phyloP scores from a whole-genome alignment of 805 yeast genomes.

The Yarrowia sp. region DNA sequence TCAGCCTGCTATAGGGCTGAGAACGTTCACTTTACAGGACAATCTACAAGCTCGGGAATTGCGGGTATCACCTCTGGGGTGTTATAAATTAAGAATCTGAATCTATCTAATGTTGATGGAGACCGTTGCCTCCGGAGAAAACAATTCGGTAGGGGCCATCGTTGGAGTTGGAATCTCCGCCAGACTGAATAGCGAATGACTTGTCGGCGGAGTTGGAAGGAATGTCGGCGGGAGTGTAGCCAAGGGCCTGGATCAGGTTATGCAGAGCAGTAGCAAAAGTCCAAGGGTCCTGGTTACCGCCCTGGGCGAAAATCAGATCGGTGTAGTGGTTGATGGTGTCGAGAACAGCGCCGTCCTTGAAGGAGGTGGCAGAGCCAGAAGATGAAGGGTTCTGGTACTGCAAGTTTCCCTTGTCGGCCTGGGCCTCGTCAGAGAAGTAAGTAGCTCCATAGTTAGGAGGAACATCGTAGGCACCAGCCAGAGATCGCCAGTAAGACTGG shows the following conservation, averaged over 20 bases:
- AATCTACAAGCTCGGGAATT: no score
- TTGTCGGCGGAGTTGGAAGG: neutral
- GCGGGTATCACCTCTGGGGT: no score
- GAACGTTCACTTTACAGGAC: no score
- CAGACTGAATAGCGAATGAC: conserved; percentile 6
- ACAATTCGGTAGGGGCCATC: neutral
- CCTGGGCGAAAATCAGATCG: neutral
- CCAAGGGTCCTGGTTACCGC: conserved; percentile 12
- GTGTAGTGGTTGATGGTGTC: neutral
- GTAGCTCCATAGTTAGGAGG: neutral
- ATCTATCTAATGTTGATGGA: neutral
- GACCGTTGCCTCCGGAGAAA: conserved; percentile 7
- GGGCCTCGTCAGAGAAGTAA: conserved; percentile 15
- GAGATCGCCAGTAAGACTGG: conserved; percentile 16
- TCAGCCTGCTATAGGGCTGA: no score
- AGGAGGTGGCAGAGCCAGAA: neutral
- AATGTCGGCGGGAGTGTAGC: neutral
- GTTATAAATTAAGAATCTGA: conserved; percentile 8
- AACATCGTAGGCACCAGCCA: neutral
- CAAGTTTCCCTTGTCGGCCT: conserved; percentile 1
- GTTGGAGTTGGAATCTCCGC: neutral
- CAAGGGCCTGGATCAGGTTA: neutral
- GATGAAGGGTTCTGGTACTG: neutral
- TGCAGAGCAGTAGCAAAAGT: neutral
- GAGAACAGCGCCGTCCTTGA: neutral